Percentiles rank a stretch among this genome's conserved stretches.
phyloP scores from a whole-genome alignment of 495 filamentous ascomycete genomes.

The Pseudoneurospora amorphoporcata region DNA sequence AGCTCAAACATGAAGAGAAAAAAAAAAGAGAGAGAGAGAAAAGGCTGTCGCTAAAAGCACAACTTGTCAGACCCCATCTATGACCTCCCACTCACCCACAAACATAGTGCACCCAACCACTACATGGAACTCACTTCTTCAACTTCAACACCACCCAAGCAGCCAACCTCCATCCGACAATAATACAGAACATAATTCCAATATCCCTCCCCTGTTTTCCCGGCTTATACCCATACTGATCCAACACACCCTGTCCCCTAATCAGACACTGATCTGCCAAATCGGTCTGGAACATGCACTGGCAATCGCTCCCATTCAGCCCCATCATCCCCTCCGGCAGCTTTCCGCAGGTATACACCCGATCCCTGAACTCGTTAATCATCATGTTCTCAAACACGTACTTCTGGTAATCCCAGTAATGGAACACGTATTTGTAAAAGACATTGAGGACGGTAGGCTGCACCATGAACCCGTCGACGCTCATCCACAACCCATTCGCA shows the following conservation, averaged over 20 bases:
- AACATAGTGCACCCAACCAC: not conserved
- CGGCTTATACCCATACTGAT: constrained; percentile 54
- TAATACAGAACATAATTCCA: constrained; percentile 65
- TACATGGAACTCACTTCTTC: constrained; percentile 11
- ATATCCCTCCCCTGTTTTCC: constrained; percentile 58
- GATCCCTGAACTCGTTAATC: constrained; percentile 65
- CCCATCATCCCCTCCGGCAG: not conserved
- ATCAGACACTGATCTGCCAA: constrained; percentile 56
- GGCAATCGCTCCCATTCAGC: constrained; percentile 43
- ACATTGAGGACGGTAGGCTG: constrained; percentile 56
- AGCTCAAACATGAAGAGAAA: not conserved
- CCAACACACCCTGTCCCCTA: constrained; percentile 54
- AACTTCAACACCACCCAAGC: constrained; percentile 31
- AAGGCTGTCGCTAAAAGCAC: not conserved
- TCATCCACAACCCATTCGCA: constrained; percentile 82
- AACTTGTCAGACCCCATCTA: not conserved
- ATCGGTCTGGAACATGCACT: constrained; percentile 50
- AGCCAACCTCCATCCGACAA: constrained; percentile 58
- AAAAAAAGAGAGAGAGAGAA: not conserved
- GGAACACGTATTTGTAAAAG: constrained; percentile 77
- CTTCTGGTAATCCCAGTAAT: constrained; percentile 74
- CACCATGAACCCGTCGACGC: constrained; percentile 72
- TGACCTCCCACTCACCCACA: not conserved
- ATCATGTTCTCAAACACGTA: constrained; percentile 90
- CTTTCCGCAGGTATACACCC: constrained; percentile 48